Conservation (phyloP, 2,329 filamentous ascomycete genomes). For the Allantophomopsis lycopodina region DNA sequence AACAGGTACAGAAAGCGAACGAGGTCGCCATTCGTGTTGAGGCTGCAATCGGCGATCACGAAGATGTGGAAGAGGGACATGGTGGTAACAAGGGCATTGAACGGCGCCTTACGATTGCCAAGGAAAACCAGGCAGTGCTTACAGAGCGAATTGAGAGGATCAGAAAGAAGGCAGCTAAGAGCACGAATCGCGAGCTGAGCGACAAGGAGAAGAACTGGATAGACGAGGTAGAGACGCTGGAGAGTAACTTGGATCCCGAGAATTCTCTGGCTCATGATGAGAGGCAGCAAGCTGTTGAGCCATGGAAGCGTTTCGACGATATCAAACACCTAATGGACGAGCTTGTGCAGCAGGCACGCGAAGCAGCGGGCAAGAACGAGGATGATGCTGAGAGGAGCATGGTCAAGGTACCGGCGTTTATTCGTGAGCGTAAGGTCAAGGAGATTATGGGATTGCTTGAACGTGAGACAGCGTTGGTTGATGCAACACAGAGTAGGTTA, state of each 20-base stretch:
- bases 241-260: constrained; percentile 17
- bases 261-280: background rate
- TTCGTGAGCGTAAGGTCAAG: constrained; percentile 47
- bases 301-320: constrained; percentile 43
- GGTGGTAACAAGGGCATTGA: constrained; percentile 40
- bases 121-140: constrained; percentile 40
- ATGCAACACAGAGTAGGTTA: constrained; percentile 48
- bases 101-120: constrained; percentile 38
- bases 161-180: constrained; percentile 32
- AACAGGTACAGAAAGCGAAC: constrained; percentile 52
- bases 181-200: constrained; percentile 37
- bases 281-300: constrained; percentile 24
- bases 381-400: constrained; percentile 3
- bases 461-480: constrained; percentile 53
- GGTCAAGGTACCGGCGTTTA: constrained; percentile 37
- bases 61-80: constrained; percentile 31
- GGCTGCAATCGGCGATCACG: constrained; percentile 45
- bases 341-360: constrained; percentile 35
- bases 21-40: constrained; percentile 55
- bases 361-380: constrained; percentile 19
- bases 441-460: constrained; percentile 51
- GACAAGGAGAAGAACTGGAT: constrained; percentile 48
- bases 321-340: constrained; percentile 38
- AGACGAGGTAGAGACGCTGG: constrained; percentile 34
- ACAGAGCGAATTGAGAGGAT: constrained; percentile 45